A percentile compares a stretch with the other conserved stretches of the same genome.
Evolutionary conservation across 257 asterid species (phyloP).

Genomic region (Cinchona pubescens): DNA sequence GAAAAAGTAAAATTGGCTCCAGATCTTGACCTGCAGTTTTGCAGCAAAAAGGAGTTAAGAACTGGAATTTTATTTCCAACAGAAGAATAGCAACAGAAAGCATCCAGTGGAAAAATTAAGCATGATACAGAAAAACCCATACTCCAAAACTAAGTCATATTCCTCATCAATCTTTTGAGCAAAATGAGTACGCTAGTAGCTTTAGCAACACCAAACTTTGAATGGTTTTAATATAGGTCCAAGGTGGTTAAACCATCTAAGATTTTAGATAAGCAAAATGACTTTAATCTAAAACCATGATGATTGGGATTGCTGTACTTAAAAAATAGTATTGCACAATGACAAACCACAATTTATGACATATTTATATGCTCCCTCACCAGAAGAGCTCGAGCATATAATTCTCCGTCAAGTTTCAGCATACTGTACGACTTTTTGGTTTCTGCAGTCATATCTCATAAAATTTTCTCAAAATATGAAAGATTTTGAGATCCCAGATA

Average conservation of each 20-base stretch:
- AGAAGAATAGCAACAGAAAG: not conserved
- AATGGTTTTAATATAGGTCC: not conserved
- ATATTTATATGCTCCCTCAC: not conserved
- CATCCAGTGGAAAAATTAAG: not conserved
- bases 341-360: not conserved
- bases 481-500: not conserved
- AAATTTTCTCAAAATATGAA: not conserved
- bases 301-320: not conserved
- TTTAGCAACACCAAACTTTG: not conserved
- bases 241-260: not conserved
- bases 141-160: not conserved
- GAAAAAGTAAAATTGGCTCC: constrained; percentile 46
- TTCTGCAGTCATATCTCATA: not conserved
- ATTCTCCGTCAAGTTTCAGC: no score
- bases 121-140: not conserved
- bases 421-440: not conserved
- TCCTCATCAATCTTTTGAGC: not conserved
- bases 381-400: no score
- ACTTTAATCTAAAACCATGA: not conserved
- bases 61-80: not conserved
- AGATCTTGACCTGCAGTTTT: constrained; percentile 53
- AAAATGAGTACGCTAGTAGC: not conserved
- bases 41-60: not conserved
- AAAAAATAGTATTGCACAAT: not conserved
- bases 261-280: not conserved